Conservation (phyloP, 257 asterid genomes). For the Buddleja alternifolia region DNA sequence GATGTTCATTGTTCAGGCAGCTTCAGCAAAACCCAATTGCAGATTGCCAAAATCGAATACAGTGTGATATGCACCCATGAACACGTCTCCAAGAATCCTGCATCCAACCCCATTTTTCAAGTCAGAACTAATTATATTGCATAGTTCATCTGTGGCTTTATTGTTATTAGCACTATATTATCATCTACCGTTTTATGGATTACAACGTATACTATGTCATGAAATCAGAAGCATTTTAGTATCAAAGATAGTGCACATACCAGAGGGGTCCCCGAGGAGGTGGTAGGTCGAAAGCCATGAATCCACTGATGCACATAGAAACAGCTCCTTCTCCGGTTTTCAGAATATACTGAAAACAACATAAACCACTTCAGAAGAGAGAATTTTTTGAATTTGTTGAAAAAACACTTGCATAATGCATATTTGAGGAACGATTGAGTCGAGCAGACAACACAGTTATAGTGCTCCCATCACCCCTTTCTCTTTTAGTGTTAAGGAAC, state of each 20-base stretch:
- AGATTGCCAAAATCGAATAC: constrained; percentile 88
- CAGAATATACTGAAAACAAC: constrained; percentile 68
- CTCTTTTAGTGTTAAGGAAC: no score
- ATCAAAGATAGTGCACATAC: constrained; percentile 43
- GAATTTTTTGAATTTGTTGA: neutral
- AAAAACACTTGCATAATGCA: neutral
- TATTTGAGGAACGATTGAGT: no score
- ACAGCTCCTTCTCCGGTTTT: constrained; percentile 66
- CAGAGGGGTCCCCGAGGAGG: constrained; percentile 95
- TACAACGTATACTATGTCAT: neutral
- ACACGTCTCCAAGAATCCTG: constrained; percentile 97
- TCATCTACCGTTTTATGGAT: no score
- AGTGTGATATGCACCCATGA: constrained; percentile 95
- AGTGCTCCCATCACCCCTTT: no score
- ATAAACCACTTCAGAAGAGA: neutral
- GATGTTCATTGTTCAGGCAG: constrained; percentile 46
- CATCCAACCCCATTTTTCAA: constrained; percentile 18
- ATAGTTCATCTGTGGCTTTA: no score
- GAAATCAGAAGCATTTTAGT: neutral
- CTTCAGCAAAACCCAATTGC: constrained; percentile 83
- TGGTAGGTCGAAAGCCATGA: constrained; percentile 84
- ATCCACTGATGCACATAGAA: constrained; percentile 83
- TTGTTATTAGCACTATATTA: no score
- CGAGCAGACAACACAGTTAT: no score
- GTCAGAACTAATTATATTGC: neutral